A percentile compares a stretch with the other conserved stretches of the same genome.
Evolutionary conservation across 352 stramenopile genomes (phyloP).

Genomic region (Phytophthora cactorum): DNA sequence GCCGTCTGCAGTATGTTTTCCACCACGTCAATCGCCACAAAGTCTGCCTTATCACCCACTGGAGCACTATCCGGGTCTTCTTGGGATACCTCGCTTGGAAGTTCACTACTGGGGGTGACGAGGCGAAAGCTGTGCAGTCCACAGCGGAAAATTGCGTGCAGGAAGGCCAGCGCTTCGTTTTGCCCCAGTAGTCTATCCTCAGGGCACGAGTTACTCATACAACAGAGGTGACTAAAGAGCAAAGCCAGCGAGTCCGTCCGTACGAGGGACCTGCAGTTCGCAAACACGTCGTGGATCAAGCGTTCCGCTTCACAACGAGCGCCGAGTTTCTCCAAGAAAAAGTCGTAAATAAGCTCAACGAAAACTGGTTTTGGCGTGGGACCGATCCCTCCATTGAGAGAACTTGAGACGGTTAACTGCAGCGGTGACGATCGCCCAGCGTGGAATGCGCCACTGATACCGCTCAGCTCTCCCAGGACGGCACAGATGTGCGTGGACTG

Average conservation of each 20-base stretch:
- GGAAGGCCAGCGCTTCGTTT: constrained; percentile 72
- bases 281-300: constrained; percentile 83
- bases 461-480: constrained; percentile 57
- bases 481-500: constrained; percentile 30
- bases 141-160: constrained; percentile 64
- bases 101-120: constrained; percentile 40
- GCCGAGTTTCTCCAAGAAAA: constrained; percentile 72
- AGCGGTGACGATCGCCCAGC: constrained; percentile 18
- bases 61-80: not conserved
- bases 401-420: constrained; percentile 31
- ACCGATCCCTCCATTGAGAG: constrained; percentile 67
- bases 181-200: constrained; percentile 71
- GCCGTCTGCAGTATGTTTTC: constrained; percentile 57
- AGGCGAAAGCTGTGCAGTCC: constrained; percentile 63
- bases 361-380: constrained; percentile 61
- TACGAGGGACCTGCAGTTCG: constrained; percentile 70
- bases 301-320: constrained; percentile 80
- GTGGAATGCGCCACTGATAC: constrained; percentile 47
- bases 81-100: not conserved
- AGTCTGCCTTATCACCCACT: constrained; percentile 28
- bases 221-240: constrained; percentile 77
- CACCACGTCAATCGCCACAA: constrained; percentile 41
- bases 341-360: constrained; percentile 81
- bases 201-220: constrained; percentile 62
- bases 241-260: constrained; percentile 44